These are phyloP conservation scores for Besnoitia besnoiti DNA, from an alignment of 169 alveolate genomes.

Conservation along the genomic window DNA sequence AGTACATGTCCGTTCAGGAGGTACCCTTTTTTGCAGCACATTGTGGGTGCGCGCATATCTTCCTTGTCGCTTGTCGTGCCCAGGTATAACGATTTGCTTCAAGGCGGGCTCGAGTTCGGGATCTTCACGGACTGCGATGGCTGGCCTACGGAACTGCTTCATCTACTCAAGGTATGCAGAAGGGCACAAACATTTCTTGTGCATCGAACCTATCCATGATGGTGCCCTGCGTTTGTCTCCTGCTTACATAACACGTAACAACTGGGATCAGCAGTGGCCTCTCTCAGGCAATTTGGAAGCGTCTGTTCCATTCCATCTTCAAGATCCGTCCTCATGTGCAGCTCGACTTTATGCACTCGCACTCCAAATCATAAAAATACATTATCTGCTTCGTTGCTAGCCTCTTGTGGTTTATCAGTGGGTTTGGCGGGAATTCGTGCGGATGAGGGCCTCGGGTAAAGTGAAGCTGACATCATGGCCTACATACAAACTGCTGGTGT, in stretches of 20 bases:
- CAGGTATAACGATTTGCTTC: conserved; percentile 34
- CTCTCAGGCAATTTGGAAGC: background rate
- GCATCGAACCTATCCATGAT: background rate
- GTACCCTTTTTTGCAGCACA: too few relatives aligned
- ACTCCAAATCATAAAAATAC: too few relatives aligned
- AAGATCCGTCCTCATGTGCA: too few relatives aligned
- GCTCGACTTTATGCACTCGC: too few relatives aligned
- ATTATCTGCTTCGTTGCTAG: too few relatives aligned
- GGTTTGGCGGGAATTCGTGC: too few relatives aligned
- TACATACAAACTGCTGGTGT: too few relatives aligned
- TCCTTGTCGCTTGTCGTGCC: background rate
- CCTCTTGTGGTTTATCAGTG: too few relatives aligned
- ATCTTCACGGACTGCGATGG: conserved; percentile 45
- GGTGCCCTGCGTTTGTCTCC: background rate
- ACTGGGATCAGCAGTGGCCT: background rate
- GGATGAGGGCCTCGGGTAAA: too few relatives aligned
- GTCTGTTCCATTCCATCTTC: conserved; percentile 5
- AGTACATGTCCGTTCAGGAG: too few relatives aligned
- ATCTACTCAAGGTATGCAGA: conserved; percentile 27
- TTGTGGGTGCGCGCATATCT: background rate
- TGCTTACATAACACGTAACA: background rate
- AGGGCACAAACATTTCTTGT: background rate
- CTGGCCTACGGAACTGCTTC: conserved; percentile 44
- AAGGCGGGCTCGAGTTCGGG: background rate
- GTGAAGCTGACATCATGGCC: too few relatives aligned